These are phyloP conservation scores for Penicillium sp. DNA, from an alignment of 2,329 filamentous ascomycete species.

Conservation along the genomic window DNA sequence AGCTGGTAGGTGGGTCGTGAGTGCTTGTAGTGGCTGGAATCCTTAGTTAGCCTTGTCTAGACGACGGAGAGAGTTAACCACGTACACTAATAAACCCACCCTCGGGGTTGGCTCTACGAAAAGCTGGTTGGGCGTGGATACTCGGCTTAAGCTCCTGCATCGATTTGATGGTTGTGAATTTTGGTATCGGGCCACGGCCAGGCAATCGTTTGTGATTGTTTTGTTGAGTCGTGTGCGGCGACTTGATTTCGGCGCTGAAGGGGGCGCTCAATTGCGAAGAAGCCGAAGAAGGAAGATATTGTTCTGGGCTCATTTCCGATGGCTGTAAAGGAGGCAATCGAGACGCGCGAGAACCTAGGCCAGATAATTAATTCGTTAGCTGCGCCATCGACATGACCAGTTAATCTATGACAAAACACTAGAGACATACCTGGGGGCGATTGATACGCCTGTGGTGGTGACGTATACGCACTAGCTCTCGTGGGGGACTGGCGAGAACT, in stretches of 20 bases:
- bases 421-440: conserved; percentile 52
- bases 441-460: conserved; percentile 56
- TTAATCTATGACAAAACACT: neutral
- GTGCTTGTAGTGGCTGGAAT: conserved; percentile 79
- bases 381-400: neutral
- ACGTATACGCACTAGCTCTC: conserved; percentile 57
- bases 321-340: conserved; percentile 72
- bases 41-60: conserved; percentile 16
- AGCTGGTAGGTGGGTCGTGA: conserved; percentile 86
- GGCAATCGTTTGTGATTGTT: conserved; percentile 44
- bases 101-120: conserved; percentile 89
- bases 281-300: conserved; percentile 67
- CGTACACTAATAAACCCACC: conserved; percentile 96
- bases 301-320: conserved; percentile 64
- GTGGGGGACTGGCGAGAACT: conserved; percentile 70
- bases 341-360: conserved; percentile 46
- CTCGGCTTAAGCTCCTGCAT: conserved; percentile 73
- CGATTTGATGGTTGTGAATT: conserved; percentile 75
- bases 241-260: conserved; percentile 52
- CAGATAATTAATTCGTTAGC: conserved; percentile 33
- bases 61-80: conserved; percentile 11
- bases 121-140: conserved; percentile 82
- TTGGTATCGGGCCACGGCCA: conserved; percentile 69
- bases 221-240: conserved; percentile 42
- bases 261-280: conserved; percentile 68